These are phyloP conservation scores for Penicillium herquei DNA, from an alignment of 495 filamentous ascomycete species.

Conservation along the genomic window DNA sequence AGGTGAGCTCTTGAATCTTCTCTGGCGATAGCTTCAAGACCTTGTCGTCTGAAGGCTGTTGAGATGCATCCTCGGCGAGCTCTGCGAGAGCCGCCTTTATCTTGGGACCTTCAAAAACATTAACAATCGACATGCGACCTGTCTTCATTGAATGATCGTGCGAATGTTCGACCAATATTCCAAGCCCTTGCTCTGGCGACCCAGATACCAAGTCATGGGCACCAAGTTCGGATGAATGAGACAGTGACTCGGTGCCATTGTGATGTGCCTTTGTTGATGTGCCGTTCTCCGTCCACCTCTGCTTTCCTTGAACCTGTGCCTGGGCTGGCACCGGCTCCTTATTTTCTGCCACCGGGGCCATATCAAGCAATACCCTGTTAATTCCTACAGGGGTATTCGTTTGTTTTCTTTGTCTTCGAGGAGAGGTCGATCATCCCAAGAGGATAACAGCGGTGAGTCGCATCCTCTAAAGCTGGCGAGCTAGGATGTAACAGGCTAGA, in stretches of 20 bases:
- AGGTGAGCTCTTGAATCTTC: conserved; percentile 55
- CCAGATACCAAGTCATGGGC: neutral
- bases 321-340: conserved; percentile 5
- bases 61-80: conserved; percentile 14
- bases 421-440: neutral
- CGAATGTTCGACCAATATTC: conserved; percentile 22
- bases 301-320: conserved; percentile 2
- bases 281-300: neutral
- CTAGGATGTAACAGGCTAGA: neutral
- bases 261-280: neutral
- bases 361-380: neutral
- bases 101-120: conserved; percentile 21
- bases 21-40: conserved; percentile 51
- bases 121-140: conserved; percentile 13
- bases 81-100: conserved; percentile 22
- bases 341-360: conserved; percentile 12
- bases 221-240: neutral
- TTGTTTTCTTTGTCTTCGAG: neutral
- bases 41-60: conserved; percentile 25
- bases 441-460: neutral
- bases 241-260: neutral
- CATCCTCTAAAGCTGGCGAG: neutral
- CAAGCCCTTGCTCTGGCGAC: conserved; percentile 20
- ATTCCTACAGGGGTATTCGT: too few species aligned
- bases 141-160: neutral